Evolutionary conservation across 305 asterid genomes (phyloP).

Genomic region (Solanum hybrid): DNA sequence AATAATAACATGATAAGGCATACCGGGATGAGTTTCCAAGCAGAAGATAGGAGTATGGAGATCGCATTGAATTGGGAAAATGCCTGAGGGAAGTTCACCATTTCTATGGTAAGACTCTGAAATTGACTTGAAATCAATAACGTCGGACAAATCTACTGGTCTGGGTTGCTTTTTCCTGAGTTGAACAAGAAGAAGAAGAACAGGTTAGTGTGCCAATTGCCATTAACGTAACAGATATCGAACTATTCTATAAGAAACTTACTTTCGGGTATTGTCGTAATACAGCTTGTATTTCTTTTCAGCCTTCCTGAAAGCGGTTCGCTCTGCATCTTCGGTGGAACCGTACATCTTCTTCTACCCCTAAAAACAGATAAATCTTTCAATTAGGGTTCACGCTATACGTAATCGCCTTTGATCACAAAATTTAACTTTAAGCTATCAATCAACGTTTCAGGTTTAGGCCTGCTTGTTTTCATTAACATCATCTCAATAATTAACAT

Average conservation of each 20-base stretch:
- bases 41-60: conserved; percentile 52
- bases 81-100: conserved; percentile 49
- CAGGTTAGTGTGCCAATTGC: not conserved
- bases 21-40: conserved; percentile 80
- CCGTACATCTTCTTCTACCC: conserved; percentile 42
- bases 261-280: conserved; percentile 65
- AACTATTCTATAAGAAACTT: not conserved
- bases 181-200: not conserved
- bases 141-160: conserved; percentile 86
- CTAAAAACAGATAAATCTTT: not conserved
- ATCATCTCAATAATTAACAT: not conserved
- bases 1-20: not conserved
- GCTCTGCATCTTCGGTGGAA: conserved; percentile 60
- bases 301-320: conserved; percentile 80
- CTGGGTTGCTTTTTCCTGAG: conserved; percentile 58
- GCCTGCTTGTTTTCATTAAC: not conserved
- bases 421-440: not conserved
- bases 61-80: conserved; percentile 35
- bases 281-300: conserved; percentile 92
- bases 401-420: not conserved
- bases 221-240: not conserved
- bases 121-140: conserved; percentile 71
- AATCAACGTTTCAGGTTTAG: not conserved
- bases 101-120: conserved; percentile 35
- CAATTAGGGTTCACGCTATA: not conserved